Evolutionary conservation across 2,329 filamentous ascomycete genomes (phyloP).

Genomic region (Lachnum nothofagi): DNA sequence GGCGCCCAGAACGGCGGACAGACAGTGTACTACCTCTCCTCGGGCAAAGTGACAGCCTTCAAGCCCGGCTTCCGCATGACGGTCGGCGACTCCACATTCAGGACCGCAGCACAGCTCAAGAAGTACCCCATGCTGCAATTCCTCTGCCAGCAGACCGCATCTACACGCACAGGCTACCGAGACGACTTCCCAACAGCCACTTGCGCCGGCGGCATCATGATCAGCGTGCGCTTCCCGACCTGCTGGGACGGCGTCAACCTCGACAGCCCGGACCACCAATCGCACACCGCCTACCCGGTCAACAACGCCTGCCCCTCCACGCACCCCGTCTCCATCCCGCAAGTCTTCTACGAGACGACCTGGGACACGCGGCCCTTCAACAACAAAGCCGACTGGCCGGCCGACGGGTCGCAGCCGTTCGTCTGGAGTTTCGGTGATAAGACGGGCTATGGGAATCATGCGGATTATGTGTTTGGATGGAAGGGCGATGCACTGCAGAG

Average conservation of each 20-base stretch:
- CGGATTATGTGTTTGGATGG: slow-evolving; percentile 49
- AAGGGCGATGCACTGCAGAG: slow-evolving; percentile 44
- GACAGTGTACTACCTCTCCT: slow-evolving; percentile 35
- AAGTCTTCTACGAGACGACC: slow-evolving; percentile 46
- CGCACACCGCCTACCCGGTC: slow-evolving; percentile 4
- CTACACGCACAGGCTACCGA: slow-evolving; percentile 11
- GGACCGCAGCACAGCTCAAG: slow-evolving; percentile 34
- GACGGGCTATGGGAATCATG: slow-evolving; percentile 44
- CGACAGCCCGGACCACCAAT: slow-evolving; percentile 1
- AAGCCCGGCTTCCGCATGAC: slow-evolving; percentile 42
- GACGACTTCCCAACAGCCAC: slow-evolving; percentile 8
- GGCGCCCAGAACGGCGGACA: slow-evolving; percentile 33
- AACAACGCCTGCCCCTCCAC: slow-evolving; percentile 14
- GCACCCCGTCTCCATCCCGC: slow-evolving; percentile 43
- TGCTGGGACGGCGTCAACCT: slow-evolving; percentile 13
- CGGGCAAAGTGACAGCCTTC: slow-evolving; percentile 38
- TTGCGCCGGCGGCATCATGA: slow-evolving; percentile 31
- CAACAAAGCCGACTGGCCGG: slow-evolving; percentile 40
- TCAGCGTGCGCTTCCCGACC: slow-evolving; percentile 26
- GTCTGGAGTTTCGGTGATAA: slow-evolving; percentile 40
- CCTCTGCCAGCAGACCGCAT: slow-evolving; percentile 35
- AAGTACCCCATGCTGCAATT: slow-evolving; percentile 40
- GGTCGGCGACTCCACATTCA: slow-evolving; percentile 36
- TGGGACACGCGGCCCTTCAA: slow-evolving; percentile 40
- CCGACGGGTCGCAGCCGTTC: slow-evolving; percentile 39